Conservation (phyloP, 352 stramenopile species). For the Globisporangium uncinulatum region DNA sequence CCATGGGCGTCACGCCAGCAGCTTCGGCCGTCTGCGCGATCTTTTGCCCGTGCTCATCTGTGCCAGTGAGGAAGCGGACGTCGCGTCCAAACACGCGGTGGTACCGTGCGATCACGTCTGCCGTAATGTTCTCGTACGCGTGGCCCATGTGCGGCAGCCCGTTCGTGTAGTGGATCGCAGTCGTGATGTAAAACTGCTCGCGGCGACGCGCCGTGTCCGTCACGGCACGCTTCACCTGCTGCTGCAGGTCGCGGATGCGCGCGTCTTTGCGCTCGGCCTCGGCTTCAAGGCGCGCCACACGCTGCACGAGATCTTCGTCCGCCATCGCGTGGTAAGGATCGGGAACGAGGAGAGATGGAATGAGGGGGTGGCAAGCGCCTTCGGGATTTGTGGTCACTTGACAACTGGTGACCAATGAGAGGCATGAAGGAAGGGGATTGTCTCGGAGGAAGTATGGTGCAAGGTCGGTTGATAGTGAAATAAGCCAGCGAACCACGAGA, state of each 20-base stretch:
- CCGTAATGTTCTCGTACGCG: constrained; percentile 96
- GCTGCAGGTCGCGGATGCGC: constrained; percentile 29
- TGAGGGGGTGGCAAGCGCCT: too few relatives aligned
- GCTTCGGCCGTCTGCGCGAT: constrained; percentile 96
- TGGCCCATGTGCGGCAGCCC: constrained; percentile 96
- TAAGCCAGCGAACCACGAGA: too few relatives aligned
- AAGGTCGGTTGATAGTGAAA: too few relatives aligned
- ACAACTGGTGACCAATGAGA: too few relatives aligned
- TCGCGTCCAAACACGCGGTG: constrained; percentile 85
- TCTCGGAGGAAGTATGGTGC: too few relatives aligned
- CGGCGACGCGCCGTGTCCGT: constrained; percentile 29
- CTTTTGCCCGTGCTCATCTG: constrained; percentile 99
- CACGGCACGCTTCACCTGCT: constrained; percentile 40
- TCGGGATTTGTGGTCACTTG: too few relatives aligned
- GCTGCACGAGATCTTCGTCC: too few relatives aligned
- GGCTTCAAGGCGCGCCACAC: constrained; percentile 41
- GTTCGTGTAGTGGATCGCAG: constrained; percentile 99
- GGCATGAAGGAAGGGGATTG: too few relatives aligned
- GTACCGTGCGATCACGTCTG: constrained; percentile 97
- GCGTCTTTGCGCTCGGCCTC: constrained; percentile 21
- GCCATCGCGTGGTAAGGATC: too few relatives aligned
- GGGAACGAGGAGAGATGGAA: too few relatives aligned
- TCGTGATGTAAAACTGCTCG: constrained; percentile 96
- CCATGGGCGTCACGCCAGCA: constrained; percentile 87
- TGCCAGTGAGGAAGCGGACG: constrained; percentile 84